Conservation (phyloP, 192 early-diverging fungal species). For the Umbelopsis isabellina region DNA sequence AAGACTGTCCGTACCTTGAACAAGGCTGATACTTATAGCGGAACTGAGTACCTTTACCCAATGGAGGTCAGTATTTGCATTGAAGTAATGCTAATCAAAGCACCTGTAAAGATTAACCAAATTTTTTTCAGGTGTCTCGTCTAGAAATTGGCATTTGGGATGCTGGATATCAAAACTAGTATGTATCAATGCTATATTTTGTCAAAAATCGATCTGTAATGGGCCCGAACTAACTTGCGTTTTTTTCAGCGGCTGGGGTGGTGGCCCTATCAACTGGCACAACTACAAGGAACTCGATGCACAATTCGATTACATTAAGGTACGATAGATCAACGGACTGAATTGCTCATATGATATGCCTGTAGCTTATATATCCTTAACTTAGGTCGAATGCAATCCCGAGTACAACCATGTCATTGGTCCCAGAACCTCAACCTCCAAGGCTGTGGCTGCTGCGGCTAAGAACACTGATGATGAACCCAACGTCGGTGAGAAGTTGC, state of each 20-base stretch:
- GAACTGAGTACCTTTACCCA: constrained; percentile 22
- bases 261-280: constrained; percentile 9
- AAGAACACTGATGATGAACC: not conserved
- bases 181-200: no score
- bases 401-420: constrained; percentile 11
- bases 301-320: constrained; percentile 19
- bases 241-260: not conserved
- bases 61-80: constrained; percentile 2
- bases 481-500: not conserved
- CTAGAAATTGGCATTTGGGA: constrained; percentile 13
- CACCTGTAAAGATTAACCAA: not conserved
- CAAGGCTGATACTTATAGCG: constrained; percentile 32
- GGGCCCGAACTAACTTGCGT: no score
- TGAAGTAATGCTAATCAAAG: not conserved
- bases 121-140: not conserved
- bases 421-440: not conserved
- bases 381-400: constrained; percentile 20
- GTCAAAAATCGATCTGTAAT: no score
- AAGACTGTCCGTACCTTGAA: constrained; percentile 41
- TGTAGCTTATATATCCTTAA: no score
- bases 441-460: not conserved
- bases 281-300: constrained; percentile 14
- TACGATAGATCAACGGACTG: not conserved
- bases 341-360: no score
- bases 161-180: constrained; percentile 1